Evolutionary conservation across 1,284 basidiomycete species (phyloP).

Genomic region (Gomphus bonarii): DNA sequence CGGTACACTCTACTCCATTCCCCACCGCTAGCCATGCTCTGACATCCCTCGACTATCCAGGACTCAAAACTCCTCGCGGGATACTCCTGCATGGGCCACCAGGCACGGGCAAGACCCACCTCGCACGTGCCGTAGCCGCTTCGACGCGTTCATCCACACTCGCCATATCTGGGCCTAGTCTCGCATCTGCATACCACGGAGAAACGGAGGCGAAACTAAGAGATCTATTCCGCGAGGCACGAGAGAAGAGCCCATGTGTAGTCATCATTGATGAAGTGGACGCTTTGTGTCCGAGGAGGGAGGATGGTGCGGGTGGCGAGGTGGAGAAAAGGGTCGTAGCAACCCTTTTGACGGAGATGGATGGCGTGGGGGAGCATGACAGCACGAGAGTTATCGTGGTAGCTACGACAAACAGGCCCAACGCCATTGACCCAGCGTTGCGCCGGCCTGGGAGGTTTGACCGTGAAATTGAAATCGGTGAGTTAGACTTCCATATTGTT

Average conservation of each 20-base stretch:
- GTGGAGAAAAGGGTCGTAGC: slow-evolving; percentile 74
- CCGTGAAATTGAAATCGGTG: slow-evolving; percentile 96
- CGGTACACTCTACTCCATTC: slow-evolving; percentile 34
- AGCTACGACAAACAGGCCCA: slow-evolving; percentile 83
- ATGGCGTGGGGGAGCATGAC: slow-evolving; percentile 96
- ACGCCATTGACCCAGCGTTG: slow-evolving; percentile 95
- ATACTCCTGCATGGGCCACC: slow-evolving; percentile 90
- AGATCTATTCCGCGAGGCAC: slow-evolving; percentile 98
- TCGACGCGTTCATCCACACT: slow-evolving; percentile 96
- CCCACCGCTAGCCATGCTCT: background rate
- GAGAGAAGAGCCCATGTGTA: slow-evolving; percentile 96
- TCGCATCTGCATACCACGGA: slow-evolving; percentile 99
- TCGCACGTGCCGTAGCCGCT: slow-evolving; percentile 93
- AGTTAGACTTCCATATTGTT: slow-evolving; percentile 14
- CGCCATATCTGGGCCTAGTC: slow-evolving; percentile 98
- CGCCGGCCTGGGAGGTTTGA: slow-evolving; percentile 94
- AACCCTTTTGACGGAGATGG: slow-evolving; percentile 98
- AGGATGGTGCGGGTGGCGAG: slow-evolving; percentile 92
- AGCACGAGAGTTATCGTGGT: slow-evolving; percentile 94
- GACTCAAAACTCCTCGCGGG: slow-evolving; percentile 93
- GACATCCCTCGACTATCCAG: slow-evolving; percentile 28
- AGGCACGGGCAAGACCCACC: slow-evolving; percentile 91
- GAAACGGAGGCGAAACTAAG: slow-evolving; percentile 91
- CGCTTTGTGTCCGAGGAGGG: slow-evolving; percentile 99
- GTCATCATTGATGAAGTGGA: slow-evolving; percentile 99